phyloP scores from a whole-genome alignment of 164 flowering plant genomes.

The Aristolochia californica region DNA sequence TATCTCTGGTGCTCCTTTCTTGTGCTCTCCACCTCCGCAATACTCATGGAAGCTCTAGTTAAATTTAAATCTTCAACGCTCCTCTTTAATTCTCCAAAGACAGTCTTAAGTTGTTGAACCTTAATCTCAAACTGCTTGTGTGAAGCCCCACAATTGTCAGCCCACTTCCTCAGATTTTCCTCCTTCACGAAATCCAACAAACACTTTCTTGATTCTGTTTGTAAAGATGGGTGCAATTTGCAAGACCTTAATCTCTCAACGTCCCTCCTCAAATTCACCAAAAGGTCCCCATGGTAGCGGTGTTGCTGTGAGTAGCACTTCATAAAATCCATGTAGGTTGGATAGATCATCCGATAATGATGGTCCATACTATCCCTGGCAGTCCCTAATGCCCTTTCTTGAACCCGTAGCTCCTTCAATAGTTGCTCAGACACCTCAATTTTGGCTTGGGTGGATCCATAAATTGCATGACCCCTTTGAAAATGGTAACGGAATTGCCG shows the following conservation, averaged over 20 bases:
- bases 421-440: constrained; percentile 56
- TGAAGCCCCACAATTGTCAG: constrained; percentile 55
- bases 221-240: constrained; percentile 70
- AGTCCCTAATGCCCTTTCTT: constrained; percentile 85
- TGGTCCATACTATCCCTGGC: constrained; percentile 70
- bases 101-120: constrained; percentile 64
- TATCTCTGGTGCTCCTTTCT: constrained; percentile 60
- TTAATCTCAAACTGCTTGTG: constrained; percentile 84
- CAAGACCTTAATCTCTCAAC: constrained; percentile 56
- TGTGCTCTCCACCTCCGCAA: constrained; percentile 47
- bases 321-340: constrained; percentile 67
- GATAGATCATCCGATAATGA: constrained; percentile 50
- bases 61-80: constrained; percentile 71
- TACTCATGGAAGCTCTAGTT: constrained; percentile 34
- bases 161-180: constrained; percentile 56
- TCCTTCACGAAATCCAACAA: constrained; percentile 89
- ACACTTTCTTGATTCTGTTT: constrained; percentile 50
- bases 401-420: constrained; percentile 59
- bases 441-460: constrained; percentile 34
- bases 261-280: constrained; percentile 58
- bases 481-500: constrained; percentile 79
- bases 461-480: constrained; percentile 57
- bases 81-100: constrained; percentile 61
- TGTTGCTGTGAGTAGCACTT: constrained; percentile 66
- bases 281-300: constrained; percentile 59